A percentile compares a stretch with the other conserved stretches of the same genome.
phyloP scores from a whole-genome alignment of 768 basidiomycete genomes.

The Mycena vitilis region DNA sequence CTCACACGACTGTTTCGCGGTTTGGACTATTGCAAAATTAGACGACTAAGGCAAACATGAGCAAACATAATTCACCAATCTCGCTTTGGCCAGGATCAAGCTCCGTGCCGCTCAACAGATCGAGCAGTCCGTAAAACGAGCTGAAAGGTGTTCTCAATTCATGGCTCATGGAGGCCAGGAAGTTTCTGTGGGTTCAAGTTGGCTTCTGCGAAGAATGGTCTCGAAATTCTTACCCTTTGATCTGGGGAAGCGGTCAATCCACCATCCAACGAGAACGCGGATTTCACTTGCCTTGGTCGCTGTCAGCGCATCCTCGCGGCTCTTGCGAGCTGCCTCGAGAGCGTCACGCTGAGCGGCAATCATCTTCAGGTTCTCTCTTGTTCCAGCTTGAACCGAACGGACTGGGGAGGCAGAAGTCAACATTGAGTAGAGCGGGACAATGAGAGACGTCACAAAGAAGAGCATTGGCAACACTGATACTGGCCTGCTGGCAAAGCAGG shows the following conservation, averaged over 20 bases:
- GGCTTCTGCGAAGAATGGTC: neutral
- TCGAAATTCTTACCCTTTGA: conserved; percentile 54
- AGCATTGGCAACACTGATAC: conserved; percentile 80
- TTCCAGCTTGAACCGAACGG: conserved; percentile 79
- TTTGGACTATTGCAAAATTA: conserved; percentile 63
- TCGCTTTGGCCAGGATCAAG: conserved; percentile 77
- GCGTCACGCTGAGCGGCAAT: conserved; percentile 79
- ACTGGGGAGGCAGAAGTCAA: conserved; percentile 37
- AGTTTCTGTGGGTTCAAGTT: conserved; percentile 59
- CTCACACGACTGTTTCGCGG: conserved; percentile 83
- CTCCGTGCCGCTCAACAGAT: conserved; percentile 78
- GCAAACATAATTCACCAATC: conserved; percentile 58
- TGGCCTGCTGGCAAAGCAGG: conserved; percentile 78
- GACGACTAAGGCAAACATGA: conserved; percentile 1
- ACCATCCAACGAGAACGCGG: neutral
- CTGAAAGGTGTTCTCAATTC: conserved; percentile 84
- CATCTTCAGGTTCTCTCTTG: conserved; percentile 81
- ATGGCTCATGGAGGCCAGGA: conserved; percentile 82
- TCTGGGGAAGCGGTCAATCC: conserved; percentile 50
- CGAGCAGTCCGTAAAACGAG: conserved; percentile 82
- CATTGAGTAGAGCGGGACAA: too few relatives aligned
- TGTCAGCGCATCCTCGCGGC: conserved; percentile 78
- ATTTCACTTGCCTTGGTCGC: conserved; percentile 68
- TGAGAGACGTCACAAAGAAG: conserved; percentile 53
- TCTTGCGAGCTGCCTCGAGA: conserved; percentile 74